A percentile compares a stretch with the other conserved stretches of the same genome.
phyloP scores from a whole-genome alignment of 1,284 basidiomycete species.

The Ganoderma sinense region DNA sequence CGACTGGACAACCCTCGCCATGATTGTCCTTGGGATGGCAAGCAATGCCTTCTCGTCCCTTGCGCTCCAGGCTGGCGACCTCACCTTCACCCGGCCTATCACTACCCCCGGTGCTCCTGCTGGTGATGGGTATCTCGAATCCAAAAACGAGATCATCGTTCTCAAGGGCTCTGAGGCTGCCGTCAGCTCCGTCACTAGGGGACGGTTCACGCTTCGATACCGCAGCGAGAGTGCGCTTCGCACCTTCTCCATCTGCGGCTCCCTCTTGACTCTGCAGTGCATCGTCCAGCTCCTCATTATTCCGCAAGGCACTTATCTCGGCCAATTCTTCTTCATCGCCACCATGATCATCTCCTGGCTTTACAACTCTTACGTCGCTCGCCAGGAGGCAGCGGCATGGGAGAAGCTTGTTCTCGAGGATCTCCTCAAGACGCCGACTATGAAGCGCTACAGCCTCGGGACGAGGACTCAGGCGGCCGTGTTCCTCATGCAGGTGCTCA shows the following conservation, averaged over 20 bases:
- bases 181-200: constrained; percentile 25
- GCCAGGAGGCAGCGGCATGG: constrained; percentile 20
- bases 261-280: constrained; percentile 21
- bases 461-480: constrained; percentile 26
- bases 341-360: constrained; percentile 23
- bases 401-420: constrained; percentile 22
- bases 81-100: constrained; percentile 28
- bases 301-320: constrained; percentile 22
- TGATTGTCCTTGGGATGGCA: constrained; percentile 29
- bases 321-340: constrained; percentile 25
- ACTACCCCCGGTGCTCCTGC: constrained; percentile 23
- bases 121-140: constrained; percentile 28
- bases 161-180: constrained; percentile 25
- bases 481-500: constrained; percentile 27
- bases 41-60: constrained; percentile 21
- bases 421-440: constrained; percentile 17
- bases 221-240: constrained; percentile 8
- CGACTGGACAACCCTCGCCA: constrained; percentile 21
- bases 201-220: constrained; percentile 28
- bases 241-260: constrained; percentile 3
- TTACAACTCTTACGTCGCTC: constrained; percentile 18
- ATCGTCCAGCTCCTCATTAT: constrained; percentile 24
- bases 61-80: constrained; percentile 22
- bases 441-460: constrained; percentile 27
- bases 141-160: constrained; percentile 24